Percentiles rank a stretch among this genome's conserved stretches.
Conservation (phyloP, 2,329 filamentous ascomycete genomes). For the Magnaporthiopsis rhizophila region DNA sequence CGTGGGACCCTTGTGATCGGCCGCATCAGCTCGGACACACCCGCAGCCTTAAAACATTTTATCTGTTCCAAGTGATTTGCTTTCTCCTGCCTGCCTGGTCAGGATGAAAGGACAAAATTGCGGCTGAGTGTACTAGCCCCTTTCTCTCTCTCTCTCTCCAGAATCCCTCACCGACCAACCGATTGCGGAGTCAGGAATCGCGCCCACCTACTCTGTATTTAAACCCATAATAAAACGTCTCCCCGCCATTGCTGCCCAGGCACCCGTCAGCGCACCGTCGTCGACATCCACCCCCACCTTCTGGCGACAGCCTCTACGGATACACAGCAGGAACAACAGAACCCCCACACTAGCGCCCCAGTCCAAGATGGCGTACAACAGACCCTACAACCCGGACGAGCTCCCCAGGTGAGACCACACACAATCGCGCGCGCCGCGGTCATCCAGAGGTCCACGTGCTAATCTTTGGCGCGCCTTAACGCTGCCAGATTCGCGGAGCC, state of each 20-base stretch:
- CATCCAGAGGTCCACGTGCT: background rate
- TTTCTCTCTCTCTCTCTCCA: background rate
- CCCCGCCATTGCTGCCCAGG: background rate
- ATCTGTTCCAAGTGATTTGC: background rate
- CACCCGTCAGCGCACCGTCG: background rate
- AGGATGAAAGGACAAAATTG: background rate
- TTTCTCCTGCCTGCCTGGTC: background rate
- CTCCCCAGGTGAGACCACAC: slow-evolving; percentile 66
- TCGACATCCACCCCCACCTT: background rate
- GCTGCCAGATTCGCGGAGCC: slow-evolving; percentile 41
- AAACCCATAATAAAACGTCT: background rate
- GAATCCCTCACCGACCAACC: background rate
- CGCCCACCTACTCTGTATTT: background rate
- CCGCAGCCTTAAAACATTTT: background rate
- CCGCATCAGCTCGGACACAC: background rate
- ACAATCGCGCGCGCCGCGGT: background rate
- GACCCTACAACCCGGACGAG: slow-evolving; percentile 86
- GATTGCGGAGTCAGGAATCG: background rate
- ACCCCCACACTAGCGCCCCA: background rate
- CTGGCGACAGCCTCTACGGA: background rate
- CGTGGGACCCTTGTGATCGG: background rate
- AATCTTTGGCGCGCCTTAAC: slow-evolving; percentile 4
- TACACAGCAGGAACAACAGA: background rate
- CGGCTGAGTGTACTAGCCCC: background rate
- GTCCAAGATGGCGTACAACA: slow-evolving; percentile 79